A percentile compares a stretch with the other conserved stretches of the same genome.
phyloP scores from a whole-genome alignment of 768 basidiomycete species.

The Tricholoma matsutake region DNA sequence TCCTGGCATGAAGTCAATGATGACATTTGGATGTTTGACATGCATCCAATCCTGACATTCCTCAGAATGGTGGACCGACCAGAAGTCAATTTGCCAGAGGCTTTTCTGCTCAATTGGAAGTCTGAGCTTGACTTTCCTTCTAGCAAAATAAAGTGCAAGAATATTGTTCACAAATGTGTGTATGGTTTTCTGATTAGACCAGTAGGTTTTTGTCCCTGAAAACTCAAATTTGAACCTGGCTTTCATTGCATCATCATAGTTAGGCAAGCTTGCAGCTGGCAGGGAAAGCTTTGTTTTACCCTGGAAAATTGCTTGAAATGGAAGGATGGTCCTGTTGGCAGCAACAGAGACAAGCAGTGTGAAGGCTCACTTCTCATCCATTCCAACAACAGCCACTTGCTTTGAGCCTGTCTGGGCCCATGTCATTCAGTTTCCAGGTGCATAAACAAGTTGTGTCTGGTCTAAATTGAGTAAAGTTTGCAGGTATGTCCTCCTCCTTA shows the following conservation, averaged over 20 bases:
- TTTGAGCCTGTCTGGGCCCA: slow-evolving; percentile 25
- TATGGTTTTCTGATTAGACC: slow-evolving; percentile 26
- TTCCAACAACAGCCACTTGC: slow-evolving; percentile 31
- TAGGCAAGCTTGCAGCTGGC: not conserved
- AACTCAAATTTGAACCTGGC: not conserved
- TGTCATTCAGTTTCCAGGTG: slow-evolving; percentile 26
- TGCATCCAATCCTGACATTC: slow-evolving; percentile 29
- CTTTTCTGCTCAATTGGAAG: slow-evolving; percentile 12
- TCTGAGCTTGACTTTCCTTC: slow-evolving; percentile 8
- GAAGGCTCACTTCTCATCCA: slow-evolving; percentile 36
- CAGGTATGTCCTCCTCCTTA: slow-evolving; percentile 30
- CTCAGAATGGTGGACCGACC: slow-evolving; percentile 31
- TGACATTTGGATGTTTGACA: slow-evolving; percentile 22
- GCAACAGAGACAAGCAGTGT: slow-evolving; percentile 31
- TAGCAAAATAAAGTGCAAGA: slow-evolving; percentile 19
- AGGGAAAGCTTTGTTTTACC: slow-evolving; percentile 19
- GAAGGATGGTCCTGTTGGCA: slow-evolving; percentile 24
- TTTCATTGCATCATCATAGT: not conserved
- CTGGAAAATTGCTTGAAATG: slow-evolving; percentile 10
- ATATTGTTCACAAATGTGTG: slow-evolving; percentile 20
- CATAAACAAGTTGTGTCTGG: slow-evolving; percentile 31
- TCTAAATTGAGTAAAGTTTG: slow-evolving; percentile 31
- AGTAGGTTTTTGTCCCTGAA: slow-evolving; percentile 23
- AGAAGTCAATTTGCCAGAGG: slow-evolving; percentile 22
- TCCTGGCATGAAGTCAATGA: slow-evolving; percentile 29